Evolutionary conservation across 116 monocot species (phyloP).

Genomic region (Thalassia testudinum): DNA sequence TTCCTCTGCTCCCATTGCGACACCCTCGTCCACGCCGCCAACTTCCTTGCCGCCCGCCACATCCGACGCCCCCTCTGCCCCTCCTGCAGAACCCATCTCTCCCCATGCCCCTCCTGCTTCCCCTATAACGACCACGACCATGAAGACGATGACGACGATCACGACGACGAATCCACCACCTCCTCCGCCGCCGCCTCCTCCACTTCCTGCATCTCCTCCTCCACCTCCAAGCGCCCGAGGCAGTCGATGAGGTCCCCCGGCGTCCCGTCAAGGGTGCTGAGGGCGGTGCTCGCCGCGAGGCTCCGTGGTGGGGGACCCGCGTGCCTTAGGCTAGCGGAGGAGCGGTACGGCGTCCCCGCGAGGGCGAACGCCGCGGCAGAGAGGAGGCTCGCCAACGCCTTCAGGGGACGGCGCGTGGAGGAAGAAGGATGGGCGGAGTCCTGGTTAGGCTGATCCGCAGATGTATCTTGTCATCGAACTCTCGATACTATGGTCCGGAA

Average conservation of each 20-base stretch:
- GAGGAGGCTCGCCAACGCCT: not conserved
- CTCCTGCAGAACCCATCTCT: not conserved
- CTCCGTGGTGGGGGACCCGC: not conserved
- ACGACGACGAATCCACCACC: not conserved
- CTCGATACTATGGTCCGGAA: no score
- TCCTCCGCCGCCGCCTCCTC: constrained; percentile 4
- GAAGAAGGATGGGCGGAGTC: not conserved
- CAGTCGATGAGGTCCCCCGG: constrained; percentile 3
- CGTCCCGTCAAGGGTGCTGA: constrained; percentile 5
- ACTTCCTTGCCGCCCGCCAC: constrained; percentile 31
- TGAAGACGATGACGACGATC: not conserved
- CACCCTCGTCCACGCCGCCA: constrained; percentile 17
- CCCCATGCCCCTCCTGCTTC: constrained; percentile 7
- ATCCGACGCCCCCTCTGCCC: constrained; percentile 2
- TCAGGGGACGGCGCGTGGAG: not conserved
- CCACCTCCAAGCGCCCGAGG: constrained; percentile 2
- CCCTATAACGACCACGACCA: not conserved
- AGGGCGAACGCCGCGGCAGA: not conserved
- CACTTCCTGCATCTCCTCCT: constrained; percentile 12
- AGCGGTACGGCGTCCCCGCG: not conserved
- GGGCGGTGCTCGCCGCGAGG: constrained; percentile 4
- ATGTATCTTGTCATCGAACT: no score
- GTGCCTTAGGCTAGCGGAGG: constrained; percentile 1
- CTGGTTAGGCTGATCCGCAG: not conserved
- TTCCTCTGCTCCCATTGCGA: constrained; percentile 32